Conservation (phyloP, 768 basidiomycete genomes). For the Paxillus involutus region DNA sequence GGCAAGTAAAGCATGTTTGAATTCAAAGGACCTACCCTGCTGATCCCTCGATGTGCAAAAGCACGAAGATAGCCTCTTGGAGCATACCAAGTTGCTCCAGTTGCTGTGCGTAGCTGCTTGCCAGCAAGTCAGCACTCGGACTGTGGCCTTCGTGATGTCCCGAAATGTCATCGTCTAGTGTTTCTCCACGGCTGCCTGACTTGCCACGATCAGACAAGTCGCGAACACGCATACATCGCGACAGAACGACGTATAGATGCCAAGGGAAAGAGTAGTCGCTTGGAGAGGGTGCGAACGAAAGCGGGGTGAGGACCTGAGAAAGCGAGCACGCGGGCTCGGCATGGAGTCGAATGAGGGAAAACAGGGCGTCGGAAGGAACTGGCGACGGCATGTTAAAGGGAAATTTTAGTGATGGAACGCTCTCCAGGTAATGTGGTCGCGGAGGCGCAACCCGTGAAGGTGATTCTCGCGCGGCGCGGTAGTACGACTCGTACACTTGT, state of each 20-base stretch:
- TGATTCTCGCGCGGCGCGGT: slow-evolving; percentile 38
- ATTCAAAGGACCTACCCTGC: slow-evolving; percentile 56
- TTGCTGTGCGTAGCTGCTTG: slow-evolving; percentile 84
- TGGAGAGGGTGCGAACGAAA: slow-evolving; percentile 73
- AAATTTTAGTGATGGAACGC: slow-evolving; percentile 18
- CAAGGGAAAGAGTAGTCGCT: slow-evolving; percentile 85
- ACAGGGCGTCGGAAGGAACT: slow-evolving; percentile 71
- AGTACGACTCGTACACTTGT: slow-evolving; percentile 66
- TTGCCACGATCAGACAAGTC: slow-evolving; percentile 86
- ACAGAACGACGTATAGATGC: slow-evolving; percentile 90
- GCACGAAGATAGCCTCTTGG: slow-evolving; percentile 84
- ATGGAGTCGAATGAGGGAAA: slow-evolving; percentile 76
- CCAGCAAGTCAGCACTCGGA: slow-evolving; percentile 78
- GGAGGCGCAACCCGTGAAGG: slow-evolving; percentile 49
- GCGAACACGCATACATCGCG: slow-evolving; percentile 76
- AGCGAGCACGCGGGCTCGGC: slow-evolving; percentile 70
- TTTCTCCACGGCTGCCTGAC: slow-evolving; percentile 34
- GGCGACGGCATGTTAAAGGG: slow-evolving; percentile 44
- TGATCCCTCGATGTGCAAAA: slow-evolving; percentile 83
- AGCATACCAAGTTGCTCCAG: slow-evolving; percentile 80
- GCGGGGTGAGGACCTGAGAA: slow-evolving; percentile 67
- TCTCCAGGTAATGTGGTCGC: slow-evolving; percentile 57
- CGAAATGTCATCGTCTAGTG: slow-evolving; percentile 43
- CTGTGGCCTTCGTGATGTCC: slow-evolving; percentile 70
- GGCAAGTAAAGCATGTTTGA: not conserved